A percentile compares a stretch with the other conserved stretches of the same genome.
Conservation (phyloP, 2,329 filamentous ascomycete species). For the Ascochyta pisi region DNA sequence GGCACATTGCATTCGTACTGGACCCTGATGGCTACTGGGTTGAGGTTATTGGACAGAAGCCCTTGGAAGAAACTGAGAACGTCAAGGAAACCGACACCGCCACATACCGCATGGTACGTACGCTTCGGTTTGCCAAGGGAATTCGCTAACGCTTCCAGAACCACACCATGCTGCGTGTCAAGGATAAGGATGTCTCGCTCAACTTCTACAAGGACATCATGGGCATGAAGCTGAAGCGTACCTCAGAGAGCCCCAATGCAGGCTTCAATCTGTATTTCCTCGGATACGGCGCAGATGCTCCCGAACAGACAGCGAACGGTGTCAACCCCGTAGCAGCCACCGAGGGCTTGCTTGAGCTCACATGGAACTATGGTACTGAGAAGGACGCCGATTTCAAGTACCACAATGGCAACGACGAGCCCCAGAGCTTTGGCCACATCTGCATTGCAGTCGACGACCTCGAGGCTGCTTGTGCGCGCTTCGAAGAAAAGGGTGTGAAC, state of each 20-base stretch:
- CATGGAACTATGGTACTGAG: slow-evolving; percentile 84
- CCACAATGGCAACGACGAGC: slow-evolving; percentile 89
- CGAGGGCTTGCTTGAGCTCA: slow-evolving; percentile 89
- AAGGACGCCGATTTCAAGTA: slow-evolving; percentile 85
- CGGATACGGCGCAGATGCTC: slow-evolving; percentile 66
- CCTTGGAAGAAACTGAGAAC: slow-evolving; percentile 73
- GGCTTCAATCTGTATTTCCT: slow-evolving; percentile 94
- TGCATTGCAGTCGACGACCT: slow-evolving; percentile 87
- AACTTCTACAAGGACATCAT: slow-evolving; percentile 73
- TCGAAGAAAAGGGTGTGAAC: slow-evolving; percentile 79
- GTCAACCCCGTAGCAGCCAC: slow-evolving; percentile 68
- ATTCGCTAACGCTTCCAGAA: slow-evolving; percentile 60
- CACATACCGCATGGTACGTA: slow-evolving; percentile 71
- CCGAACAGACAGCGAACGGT: slow-evolving; percentile 61
- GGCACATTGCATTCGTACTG: slow-evolving; percentile 84
- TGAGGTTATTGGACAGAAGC: slow-evolving; percentile 78
- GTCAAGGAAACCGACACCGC: slow-evolving; percentile 74
- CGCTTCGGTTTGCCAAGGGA: neutral
- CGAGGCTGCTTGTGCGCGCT: slow-evolving; percentile 84
- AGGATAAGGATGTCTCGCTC: slow-evolving; percentile 60
- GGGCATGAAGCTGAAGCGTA: slow-evolving; percentile 85
- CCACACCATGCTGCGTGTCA: slow-evolving; percentile 95
- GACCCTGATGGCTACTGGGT: slow-evolving; percentile 81
- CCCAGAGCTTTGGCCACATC: slow-evolving; percentile 94
- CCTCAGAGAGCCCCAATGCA: slow-evolving; percentile 70